phyloP scores from a whole-genome alignment of 768 basidiomycete species.

The Neoboletus magnificus region DNA sequence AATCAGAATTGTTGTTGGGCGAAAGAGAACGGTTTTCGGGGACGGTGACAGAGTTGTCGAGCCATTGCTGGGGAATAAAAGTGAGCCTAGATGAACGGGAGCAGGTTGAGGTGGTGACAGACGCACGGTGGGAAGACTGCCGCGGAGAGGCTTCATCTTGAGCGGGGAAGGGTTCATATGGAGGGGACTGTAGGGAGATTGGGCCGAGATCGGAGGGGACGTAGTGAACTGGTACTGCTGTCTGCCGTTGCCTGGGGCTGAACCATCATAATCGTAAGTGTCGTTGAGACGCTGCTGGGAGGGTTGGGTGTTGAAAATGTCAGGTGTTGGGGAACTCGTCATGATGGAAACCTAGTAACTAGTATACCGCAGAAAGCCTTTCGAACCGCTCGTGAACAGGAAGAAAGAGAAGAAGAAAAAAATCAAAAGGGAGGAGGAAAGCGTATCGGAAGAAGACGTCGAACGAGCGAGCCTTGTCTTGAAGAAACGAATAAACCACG shows the following conservation, averaged over 20 bases:
- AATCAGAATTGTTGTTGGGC: constrained; percentile 83
- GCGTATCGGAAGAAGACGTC: constrained; percentile 17
- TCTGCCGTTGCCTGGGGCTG: constrained; percentile 45
- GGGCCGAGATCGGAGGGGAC: constrained; percentile 53
- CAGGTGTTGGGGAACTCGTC: constrained; percentile 74
- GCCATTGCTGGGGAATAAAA: constrained; percentile 67
- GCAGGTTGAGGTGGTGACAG: constrained; percentile 8
- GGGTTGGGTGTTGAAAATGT: constrained; percentile 64
- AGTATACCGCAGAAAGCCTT: constrained; percentile 12
- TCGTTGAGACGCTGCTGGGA: constrained; percentile 82
- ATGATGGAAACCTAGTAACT: constrained; percentile 44
- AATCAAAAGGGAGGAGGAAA: constrained; percentile 29
- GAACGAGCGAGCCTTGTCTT: constrained; percentile 12
- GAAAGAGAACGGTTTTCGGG: constrained; percentile 80
- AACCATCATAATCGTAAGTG: constrained; percentile 78
- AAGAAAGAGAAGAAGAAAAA: constrained; percentile 27
- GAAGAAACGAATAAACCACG: constrained; percentile 22
- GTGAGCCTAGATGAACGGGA: constrained; percentile 25
- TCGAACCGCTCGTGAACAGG: constrained; percentile 33
- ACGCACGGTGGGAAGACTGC: constrained; percentile 73
- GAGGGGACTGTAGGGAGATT: constrained; percentile 47
- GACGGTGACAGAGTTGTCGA: constrained; percentile 51
- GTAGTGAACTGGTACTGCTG: constrained; percentile 71
- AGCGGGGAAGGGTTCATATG: constrained; percentile 65
- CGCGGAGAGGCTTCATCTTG: constrained; percentile 68